Evolutionary conservation across 2,329 filamentous ascomycete species (phyloP).

Genomic region (Didymella glomerata): DNA sequence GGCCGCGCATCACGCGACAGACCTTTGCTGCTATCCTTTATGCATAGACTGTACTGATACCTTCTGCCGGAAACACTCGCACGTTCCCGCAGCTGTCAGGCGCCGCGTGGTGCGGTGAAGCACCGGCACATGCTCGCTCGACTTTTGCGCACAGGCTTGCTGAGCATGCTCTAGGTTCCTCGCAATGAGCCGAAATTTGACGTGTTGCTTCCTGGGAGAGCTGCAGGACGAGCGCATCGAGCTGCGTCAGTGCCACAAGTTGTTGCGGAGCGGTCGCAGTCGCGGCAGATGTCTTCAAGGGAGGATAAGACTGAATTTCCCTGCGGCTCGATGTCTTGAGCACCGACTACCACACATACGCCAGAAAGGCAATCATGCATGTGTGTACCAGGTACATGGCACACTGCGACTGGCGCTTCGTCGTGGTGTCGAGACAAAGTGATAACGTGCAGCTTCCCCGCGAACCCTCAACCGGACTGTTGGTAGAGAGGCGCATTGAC

Average conservation of each 20-base stretch:
- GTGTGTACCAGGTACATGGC: constrained; percentile 21
- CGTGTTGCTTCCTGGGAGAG: not conserved
- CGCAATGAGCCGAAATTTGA: not conserved
- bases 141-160: not conserved
- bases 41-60: constrained; percentile 9
- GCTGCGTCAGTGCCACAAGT: constrained; percentile 28
- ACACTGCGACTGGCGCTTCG: constrained; percentile 7
- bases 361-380: constrained; percentile 12
- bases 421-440: constrained; percentile 9
- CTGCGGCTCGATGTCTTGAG: constrained; percentile 15
- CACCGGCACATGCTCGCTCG: not conserved
- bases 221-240: too few relatives aligned
- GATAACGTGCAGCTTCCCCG: constrained; percentile 19
- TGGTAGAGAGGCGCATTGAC: constrained; percentile 12
- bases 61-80: constrained; percentile 3
- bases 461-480: not conserved
- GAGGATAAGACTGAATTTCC: constrained; percentile 18
- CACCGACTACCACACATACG: constrained; percentile 6
- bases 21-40: constrained; percentile 3
- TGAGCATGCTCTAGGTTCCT: not conserved
- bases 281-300: constrained; percentile 12
- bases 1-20: constrained; percentile 20
- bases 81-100: constrained; percentile 17
- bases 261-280: not conserved
- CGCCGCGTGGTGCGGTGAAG: constrained; percentile 13